A percentile compares a stretch with the other conserved stretches of the same genome.
These are phyloP conservation scores for Coleophoma crateriformis DNA, from an alignment of 2,329 filamentous ascomycete genomes.

Conservation along the genomic window DNA sequence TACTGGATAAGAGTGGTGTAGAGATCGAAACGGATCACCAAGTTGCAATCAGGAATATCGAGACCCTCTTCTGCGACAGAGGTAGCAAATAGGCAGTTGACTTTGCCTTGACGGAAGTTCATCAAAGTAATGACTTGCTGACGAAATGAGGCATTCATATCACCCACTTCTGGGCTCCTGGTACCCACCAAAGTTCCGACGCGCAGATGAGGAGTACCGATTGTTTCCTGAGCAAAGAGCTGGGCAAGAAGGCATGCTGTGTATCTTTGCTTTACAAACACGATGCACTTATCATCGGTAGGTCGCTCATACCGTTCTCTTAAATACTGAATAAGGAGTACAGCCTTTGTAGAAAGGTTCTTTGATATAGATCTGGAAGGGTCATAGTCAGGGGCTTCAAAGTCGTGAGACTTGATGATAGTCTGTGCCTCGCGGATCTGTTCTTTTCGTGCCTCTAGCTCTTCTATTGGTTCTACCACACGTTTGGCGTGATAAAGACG, in stretches of 20 bases:
- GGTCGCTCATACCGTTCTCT: constrained; percentile 53
- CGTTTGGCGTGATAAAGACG: constrained; percentile 28
- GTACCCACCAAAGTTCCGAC: constrained; percentile 62
- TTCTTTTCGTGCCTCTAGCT: constrained; percentile 45
- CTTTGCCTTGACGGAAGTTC: constrained; percentile 51
- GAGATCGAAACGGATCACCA: constrained; percentile 74
- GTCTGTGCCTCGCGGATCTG: constrained; percentile 53
- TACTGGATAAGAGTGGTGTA: constrained; percentile 91
- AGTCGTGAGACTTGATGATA: constrained; percentile 46
- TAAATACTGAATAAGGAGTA: constrained; percentile 55
- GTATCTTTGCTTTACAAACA: constrained; percentile 77
- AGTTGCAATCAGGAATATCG: constrained; percentile 62
- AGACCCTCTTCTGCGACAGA: constrained; percentile 64
- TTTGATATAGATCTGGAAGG: constrained; percentile 4
- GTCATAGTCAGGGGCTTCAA: constrained; percentile 31
- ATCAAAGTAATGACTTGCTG: constrained; percentile 70
- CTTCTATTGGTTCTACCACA: constrained; percentile 22
- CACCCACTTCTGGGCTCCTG: constrained; percentile 41
- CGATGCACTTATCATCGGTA: constrained; percentile 66
- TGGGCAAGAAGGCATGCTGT: constrained; percentile 70
- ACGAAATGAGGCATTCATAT: constrained; percentile 56
- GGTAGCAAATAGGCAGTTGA: constrained; percentile 63
- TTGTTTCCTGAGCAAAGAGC: constrained; percentile 51
- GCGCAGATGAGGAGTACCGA: constrained; percentile 53
- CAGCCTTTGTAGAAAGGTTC: constrained; percentile 68